Percentiles rank a stretch among this genome's conserved stretches.
Evolutionary conservation across 495 filamentous ascomycete species (phyloP).

Genomic region (Polyplosphaeria fusca): DNA sequence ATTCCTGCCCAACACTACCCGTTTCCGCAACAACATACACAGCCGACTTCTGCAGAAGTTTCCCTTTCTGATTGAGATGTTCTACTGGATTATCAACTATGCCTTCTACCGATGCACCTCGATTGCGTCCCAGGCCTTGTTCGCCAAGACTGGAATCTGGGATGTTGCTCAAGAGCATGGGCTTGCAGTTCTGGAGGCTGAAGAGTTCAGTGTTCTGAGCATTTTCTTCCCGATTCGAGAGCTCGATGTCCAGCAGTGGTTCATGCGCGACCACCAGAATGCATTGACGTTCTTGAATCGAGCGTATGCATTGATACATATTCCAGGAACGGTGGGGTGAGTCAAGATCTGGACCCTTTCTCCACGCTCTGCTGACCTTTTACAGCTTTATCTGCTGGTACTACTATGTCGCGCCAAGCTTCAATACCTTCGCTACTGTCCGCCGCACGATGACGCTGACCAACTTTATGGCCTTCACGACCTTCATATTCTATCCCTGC

Average conservation of each 20-base stretch:
- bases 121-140: slow-evolving; percentile 55
- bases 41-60: slow-evolving; percentile 47
- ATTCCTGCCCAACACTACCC: slow-evolving; percentile 56
- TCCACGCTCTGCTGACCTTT: background rate
- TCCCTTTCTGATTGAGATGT: slow-evolving; percentile 38
- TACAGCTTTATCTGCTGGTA: slow-evolving; percentile 63
- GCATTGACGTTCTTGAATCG: slow-evolving; percentile 60
- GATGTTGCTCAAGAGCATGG: slow-evolving; percentile 64
- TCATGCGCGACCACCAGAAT: slow-evolving; percentile 54
- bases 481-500: slow-evolving; percentile 61
- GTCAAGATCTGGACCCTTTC: slow-evolving; percentile 24
- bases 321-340: slow-evolving; percentile 64
- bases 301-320: slow-evolving; percentile 63
- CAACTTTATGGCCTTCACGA: slow-evolving; percentile 59
- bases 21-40: slow-evolving; percentile 55
- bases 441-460: slow-evolving; percentile 63
- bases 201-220: slow-evolving; percentile 53
- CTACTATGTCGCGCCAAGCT: slow-evolving; percentile 58
- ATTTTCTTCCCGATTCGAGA: slow-evolving; percentile 57
- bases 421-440: slow-evolving; percentile 54
- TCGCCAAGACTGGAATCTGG: slow-evolving; percentile 60
- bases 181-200: slow-evolving; percentile 58
- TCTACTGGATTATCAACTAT: slow-evolving; percentile 53
- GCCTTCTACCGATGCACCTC: slow-evolving; percentile 62
- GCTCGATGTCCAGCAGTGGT: slow-evolving; percentile 57